Base-by-base conservation (phyloP, 208 protist genomes). In the Crithidia expoeki region DNA sequence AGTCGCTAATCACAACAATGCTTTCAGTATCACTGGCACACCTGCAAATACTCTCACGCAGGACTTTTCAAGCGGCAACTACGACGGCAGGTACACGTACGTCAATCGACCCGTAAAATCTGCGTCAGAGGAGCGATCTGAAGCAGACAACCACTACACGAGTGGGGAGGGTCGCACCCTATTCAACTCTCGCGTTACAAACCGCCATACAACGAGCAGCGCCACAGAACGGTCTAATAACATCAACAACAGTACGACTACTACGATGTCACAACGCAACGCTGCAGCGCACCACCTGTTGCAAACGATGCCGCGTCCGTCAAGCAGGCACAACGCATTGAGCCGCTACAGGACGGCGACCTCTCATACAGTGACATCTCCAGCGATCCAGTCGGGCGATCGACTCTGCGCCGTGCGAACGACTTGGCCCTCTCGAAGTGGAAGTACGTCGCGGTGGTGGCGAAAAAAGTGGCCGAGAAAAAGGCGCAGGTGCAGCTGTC, bases 401-500 rank as follows among this genome's bases (percentile, higher is more conserved):
- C 57, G 25, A 17, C 3, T 42, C 47, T 72, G 34, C 56, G 57
- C 33, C 66, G 66, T 7, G 66, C 56, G 9, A 47, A 64, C 30
- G 44, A 64, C 21, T 25, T 72, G 4, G 32, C 66, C 1, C 44
- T 57, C 19, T 72, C 66, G 1, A 27, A 58, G 67, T 72, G 57
- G 57, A 50, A 47, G 38, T 62, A 62, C 38, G 57, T 62, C 19
- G 57, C 57, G 38, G 4, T 62, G 57, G 38, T 62, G 23, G 33
- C 21, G 38, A 47, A 62, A 38, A 62, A 62, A 25, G 57, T 62
- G 7, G 67, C 30, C 19, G 67, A 64, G 57, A 64, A 49, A 46
- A 53, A 58, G 36, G 57, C 47, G 25, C 21, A 46, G 10, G 33
- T 59, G 25, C 46, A 14, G 14, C 23, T n/a, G 33, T 58, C 67